Evolutionary conservation across 768 basidiomycete species (phyloP).

Genomic region (Holtermannia corniformis): DNA sequence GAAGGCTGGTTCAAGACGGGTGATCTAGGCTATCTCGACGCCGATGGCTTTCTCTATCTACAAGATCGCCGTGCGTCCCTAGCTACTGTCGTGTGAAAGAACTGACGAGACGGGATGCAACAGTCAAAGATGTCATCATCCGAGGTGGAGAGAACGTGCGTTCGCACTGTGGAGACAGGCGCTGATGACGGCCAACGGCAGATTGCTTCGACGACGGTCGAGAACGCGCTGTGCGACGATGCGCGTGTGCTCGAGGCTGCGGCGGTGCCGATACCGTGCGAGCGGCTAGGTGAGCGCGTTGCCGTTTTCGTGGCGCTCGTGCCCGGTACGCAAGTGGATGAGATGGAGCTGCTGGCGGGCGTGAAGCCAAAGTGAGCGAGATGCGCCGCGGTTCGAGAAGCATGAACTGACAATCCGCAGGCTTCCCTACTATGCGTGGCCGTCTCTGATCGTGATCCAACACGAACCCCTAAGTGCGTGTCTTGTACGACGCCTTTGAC

Average conservation of each 20-base stretch:
- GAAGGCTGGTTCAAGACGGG: conserved; percentile 37
- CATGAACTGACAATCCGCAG: conserved; percentile 1
- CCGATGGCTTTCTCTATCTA: conserved; percentile 31
- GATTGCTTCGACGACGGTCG: conserved; percentile 29
- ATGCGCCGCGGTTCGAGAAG: neutral
- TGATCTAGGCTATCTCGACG: conserved; percentile 23
- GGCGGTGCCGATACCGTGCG: conserved; percentile 23
- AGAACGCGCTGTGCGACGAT: conserved; percentile 31
- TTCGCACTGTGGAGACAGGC: neutral
- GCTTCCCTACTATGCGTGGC: conserved; percentile 13
- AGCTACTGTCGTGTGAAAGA: neutral
- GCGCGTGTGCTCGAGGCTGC: conserved; percentile 21
- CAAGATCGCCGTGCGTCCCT: conserved; percentile 23
- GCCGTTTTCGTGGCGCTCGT: conserved; percentile 22
- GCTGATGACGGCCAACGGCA: conserved; percentile 1
- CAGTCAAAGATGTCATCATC: conserved; percentile 35
- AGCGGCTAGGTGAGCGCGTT: conserved; percentile 26
- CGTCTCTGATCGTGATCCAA: conserved; percentile 16
- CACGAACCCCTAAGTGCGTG: conserved; percentile 21
- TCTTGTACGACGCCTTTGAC: neutral
- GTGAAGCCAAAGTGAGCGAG: conserved; percentile 7
- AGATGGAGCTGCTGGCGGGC: conserved; percentile 10
- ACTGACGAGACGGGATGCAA: neutral
- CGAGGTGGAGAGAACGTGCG: conserved; percentile 36
- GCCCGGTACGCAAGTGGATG: conserved; percentile 1